Evolutionary conservation across 805 yeast genomes (phyloP), one percentile per base, ranked within the genome.

Genomic region (Pichia exigua): DNA sequence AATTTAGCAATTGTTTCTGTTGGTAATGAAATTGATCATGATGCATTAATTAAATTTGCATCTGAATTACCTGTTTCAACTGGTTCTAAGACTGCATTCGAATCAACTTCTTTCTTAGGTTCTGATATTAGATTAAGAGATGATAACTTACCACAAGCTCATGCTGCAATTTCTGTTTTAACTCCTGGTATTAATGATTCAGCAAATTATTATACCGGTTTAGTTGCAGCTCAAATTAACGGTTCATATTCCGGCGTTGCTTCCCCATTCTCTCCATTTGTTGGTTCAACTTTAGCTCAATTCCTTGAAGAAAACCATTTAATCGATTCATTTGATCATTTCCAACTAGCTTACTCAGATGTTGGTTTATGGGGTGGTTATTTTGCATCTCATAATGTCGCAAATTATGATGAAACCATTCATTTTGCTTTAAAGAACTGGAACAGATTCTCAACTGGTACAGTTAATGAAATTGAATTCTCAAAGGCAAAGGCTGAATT

Each of bases 121-220:
- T 85, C 94, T 45, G 95, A 87, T 67, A 83, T 85, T 59, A 82
- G 91, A 79, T 73, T 85, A 74, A 84, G 95, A 81, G 95, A 87
- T 66, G 95, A 87, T 71, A 87, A 89, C 61, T 67, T 84, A 64
- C 88, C 92, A 66, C 78, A 81, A 66, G 94, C 92, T 52, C 84
- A 85, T 77, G 77, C 85, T 62, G 71, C 90, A 50, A 75, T 87
- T 62, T 89, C 90, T 53, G 92, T 77, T 51, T 75, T 79, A 64
- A 88, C 89, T 73, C 91, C 85, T 71, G 73, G 83, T 44, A 55
- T 76, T 46, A 26, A 32, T 20, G 64, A 65, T 55, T 82, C 91
- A 52, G 80, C 83, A 59, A 78, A 83, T 63, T 85, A 76, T 74
- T 77, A 77, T 69, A 79, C 80, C 55, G 83, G 92, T 59, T 72